Conservation (phyloP, 192 early-diverging fungal genomes). For the Coemansia sp. region DNA sequence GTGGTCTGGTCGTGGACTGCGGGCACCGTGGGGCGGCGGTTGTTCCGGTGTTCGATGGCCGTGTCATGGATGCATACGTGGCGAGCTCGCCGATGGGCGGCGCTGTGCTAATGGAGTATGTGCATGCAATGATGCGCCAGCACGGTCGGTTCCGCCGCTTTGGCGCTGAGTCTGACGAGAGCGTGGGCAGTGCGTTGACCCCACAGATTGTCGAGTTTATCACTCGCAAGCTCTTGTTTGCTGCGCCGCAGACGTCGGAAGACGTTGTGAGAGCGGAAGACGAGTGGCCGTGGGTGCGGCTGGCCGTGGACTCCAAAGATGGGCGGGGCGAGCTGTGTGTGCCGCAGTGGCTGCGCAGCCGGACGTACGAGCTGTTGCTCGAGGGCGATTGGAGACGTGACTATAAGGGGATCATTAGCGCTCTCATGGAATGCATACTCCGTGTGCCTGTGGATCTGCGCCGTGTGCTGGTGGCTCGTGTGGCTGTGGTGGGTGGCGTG, state of each 20-base stretch:
- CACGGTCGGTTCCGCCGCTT: slow-evolving; percentile 17
- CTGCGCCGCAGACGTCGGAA: not conserved
- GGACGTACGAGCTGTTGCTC: slow-evolving; percentile 75
- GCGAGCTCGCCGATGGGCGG: slow-evolving; percentile 20
- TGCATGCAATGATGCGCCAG: slow-evolving; percentile 11
- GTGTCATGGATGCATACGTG: slow-evolving; percentile 15
- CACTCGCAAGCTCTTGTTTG: slow-evolving; percentile 6
- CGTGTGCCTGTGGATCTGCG: slow-evolving; percentile 70
- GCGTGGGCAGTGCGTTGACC: not conserved
- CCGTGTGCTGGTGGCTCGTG: slow-evolving; percentile 57
- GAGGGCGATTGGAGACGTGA: slow-evolving; percentile 67
- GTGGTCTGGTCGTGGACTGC: slow-evolving; percentile 85
- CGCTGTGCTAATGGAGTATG: not conserved
- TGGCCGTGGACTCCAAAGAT: slow-evolving; percentile 32
- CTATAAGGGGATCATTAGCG: slow-evolving; percentile 56
- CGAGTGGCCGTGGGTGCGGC: not conserved
- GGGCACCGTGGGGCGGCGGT: slow-evolving; percentile 75
- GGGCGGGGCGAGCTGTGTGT: slow-evolving; percentile 54
- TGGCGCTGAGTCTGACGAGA: not conserved
- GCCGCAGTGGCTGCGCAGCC: slow-evolving; percentile 84
- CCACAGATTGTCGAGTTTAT: not conserved
- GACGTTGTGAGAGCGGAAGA: no score
- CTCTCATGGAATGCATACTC: slow-evolving; percentile 57
- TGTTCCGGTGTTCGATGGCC: slow-evolving; percentile 63
- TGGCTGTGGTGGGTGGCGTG: slow-evolving; percentile 77